Evolutionary conservation across 371 early-diverging fungal species (phyloP).

Genomic region (Syncephalastrum sp.): DNA sequence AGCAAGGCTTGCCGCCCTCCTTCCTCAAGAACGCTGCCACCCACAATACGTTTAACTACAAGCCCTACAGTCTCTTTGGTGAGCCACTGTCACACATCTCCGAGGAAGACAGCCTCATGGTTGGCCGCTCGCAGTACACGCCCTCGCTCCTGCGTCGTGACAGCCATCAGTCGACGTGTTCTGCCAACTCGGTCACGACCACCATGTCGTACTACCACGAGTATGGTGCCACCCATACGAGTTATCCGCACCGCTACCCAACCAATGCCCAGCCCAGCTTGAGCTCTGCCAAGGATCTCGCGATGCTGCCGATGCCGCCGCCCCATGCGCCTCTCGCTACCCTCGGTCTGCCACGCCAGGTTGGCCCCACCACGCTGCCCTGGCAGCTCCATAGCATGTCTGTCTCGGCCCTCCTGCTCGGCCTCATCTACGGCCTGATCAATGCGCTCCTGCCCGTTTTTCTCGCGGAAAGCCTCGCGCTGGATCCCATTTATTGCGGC

Average conservation of each 20-base stretch:
- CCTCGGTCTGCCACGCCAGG: constrained; percentile 12
- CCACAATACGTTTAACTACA: constrained; percentile 20
- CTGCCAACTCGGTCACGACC: constrained; percentile 13
- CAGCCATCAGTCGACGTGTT: constrained; percentile 7
- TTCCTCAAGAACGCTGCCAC: constrained; percentile 33
- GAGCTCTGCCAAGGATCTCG: too few species aligned
- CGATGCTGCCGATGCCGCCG: constrained; percentile 9
- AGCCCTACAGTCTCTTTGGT: constrained; percentile 48
- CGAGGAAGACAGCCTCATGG: constrained; percentile 39
- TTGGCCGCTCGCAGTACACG: constrained; percentile 19
- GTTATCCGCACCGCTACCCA: not conserved
- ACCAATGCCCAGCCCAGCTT: not conserved
- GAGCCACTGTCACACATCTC: constrained; percentile 47
- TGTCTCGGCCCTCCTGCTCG: constrained; percentile 24
- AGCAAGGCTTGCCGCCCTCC: constrained; percentile 20
- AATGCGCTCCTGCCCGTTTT: constrained; percentile 33
- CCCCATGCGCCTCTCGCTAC: constrained; percentile 28
- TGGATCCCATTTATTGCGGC: constrained; percentile 7
- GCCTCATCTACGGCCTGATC: constrained; percentile 22
- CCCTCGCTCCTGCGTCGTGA: constrained; percentile 10
- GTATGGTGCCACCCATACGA: not conserved
- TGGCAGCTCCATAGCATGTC: constrained; percentile 20
- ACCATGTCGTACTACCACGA: not conserved
- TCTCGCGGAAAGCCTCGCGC: constrained; percentile 19
- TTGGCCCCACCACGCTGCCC: constrained; percentile 17